Conservation (phyloP, 768 basidiomycete species). For the Collybia mongolica region DNA sequence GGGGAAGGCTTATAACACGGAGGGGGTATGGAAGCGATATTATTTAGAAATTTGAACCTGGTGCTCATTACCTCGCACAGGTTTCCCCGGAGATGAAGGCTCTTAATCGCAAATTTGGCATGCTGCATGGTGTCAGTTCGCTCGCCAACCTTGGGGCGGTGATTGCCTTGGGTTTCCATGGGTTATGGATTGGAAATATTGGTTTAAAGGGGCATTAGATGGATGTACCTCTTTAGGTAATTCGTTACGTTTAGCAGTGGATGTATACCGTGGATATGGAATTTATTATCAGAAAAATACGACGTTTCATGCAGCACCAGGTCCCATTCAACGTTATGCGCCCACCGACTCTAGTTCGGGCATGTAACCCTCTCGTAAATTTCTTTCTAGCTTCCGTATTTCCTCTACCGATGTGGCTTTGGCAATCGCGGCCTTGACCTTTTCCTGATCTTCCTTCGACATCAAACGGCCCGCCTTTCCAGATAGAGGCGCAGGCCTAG, state of each 20-base stretch:
- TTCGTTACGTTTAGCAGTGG: constrained; percentile 9
- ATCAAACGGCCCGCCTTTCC: constrained; percentile 83
- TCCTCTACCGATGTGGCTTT: constrained; percentile 92
- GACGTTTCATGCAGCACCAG: constrained; percentile 20
- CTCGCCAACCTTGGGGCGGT: constrained; percentile 63
- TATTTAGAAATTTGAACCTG: neutral
- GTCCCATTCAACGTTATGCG: constrained; percentile 46
- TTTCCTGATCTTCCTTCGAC: constrained; percentile 89
- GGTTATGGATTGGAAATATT: constrained; percentile 64
- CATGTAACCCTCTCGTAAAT: constrained; percentile 80
- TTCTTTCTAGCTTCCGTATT: constrained; percentile 79
- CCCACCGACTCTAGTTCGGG: constrained; percentile 77
- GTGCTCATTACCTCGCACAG: constrained; percentile 28
- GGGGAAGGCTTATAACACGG: constrained; percentile 63
- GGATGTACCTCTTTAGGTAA: constrained; percentile 6
- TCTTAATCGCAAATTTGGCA: constrained; percentile 63
- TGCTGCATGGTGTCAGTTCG: constrained; percentile 68
- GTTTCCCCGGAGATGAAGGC: constrained; percentile 69
- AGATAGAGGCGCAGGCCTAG: constrained; percentile 52
- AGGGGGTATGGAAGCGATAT: constrained; percentile 45
- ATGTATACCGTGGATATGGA: constrained; percentile 5
- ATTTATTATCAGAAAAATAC: constrained; percentile 23
- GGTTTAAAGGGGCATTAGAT: constrained; percentile 43
- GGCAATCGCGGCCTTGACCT: constrained; percentile 83
- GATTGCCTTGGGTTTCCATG: constrained; percentile 63